phyloP scores from a whole-genome alignment of 2,329 filamentous ascomycete genomes.

The Diaporthe destruens region DNA sequence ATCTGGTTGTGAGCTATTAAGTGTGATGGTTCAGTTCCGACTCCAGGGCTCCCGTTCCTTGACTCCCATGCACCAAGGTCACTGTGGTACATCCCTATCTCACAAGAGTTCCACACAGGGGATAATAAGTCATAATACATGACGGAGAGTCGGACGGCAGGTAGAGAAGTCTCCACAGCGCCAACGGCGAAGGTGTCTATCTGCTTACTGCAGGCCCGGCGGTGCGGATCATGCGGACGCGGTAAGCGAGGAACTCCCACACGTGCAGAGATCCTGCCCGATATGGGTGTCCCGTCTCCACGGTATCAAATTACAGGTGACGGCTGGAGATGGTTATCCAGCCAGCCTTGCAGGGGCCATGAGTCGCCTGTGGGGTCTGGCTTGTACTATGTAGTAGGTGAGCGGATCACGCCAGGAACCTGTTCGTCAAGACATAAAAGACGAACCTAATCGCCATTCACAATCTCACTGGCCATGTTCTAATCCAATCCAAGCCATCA shows the following conservation, averaged over 20 bases:
- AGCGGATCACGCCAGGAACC: conserved; percentile 28
- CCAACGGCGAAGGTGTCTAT: conserved; percentile 20
- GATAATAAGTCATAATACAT: conserved; percentile 30
- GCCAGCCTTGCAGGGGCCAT: conserved; percentile 33
- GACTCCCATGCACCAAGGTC: background rate
- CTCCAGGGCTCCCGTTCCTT: background rate
- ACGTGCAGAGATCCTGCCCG: conserved; percentile 22
- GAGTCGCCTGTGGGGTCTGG: conserved; percentile 26
- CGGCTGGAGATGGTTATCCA: conserved; percentile 34
- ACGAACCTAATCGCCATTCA: conserved; percentile 20
- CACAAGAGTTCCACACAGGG: conserved; percentile 9
- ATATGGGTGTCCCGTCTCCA: conserved; percentile 26
- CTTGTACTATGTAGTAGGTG: conserved; percentile 14
- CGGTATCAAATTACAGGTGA: conserved; percentile 37
- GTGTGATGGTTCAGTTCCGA: background rate
- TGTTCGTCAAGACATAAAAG: conserved; percentile 30
- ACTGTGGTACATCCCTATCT: conserved; percentile 16
- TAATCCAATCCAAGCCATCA: conserved; percentile 15
- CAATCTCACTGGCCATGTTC: background rate
- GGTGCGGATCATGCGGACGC: conserved; percentile 28
- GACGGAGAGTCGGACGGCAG: background rate
- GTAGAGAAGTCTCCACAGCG: background rate
- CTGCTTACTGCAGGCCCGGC: conserved; percentile 26
- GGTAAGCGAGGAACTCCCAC: conserved; percentile 11
- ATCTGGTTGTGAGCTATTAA: background rate